These are phyloP conservation scores for Epichloe scottii DNA, from an alignment of 2,329 filamentous ascomycete genomes.

Conservation along the genomic window DNA sequence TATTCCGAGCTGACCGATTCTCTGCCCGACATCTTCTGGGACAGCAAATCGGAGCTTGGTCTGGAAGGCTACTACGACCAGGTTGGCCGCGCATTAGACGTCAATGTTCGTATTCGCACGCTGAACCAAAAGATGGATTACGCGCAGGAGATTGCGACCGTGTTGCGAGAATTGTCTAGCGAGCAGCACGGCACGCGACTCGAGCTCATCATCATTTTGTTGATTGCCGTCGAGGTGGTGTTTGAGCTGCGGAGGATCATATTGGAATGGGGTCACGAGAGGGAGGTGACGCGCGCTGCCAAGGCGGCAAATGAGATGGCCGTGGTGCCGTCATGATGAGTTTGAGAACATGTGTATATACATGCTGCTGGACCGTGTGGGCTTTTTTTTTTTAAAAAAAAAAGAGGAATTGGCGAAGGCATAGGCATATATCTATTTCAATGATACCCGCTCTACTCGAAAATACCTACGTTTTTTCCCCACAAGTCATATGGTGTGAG, in stretches of 20 bases:
- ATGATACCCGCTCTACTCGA: not conserved
- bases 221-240: slow-evolving; percentile 84
- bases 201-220: slow-evolving; percentile 89
- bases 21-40: slow-evolving; percentile 94
- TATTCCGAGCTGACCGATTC: slow-evolving; percentile 95
- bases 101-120: slow-evolving; percentile 78
- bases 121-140: slow-evolving; percentile 98
- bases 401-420: not conserved
- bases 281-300: slow-evolving; percentile 13
- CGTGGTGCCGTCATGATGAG: no score
- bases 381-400: not conserved
- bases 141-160: slow-evolving; percentile 84
- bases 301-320: no score
- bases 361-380: not conserved
- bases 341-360: slow-evolving; percentile 7
- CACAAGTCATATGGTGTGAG: not conserved
- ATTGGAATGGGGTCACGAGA: slow-evolving; percentile 41
- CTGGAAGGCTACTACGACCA: slow-evolving; percentile 93
- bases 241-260: slow-evolving; percentile 71
- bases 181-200: slow-evolving; percentile 81
- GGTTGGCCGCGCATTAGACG: slow-evolving; percentile 79
- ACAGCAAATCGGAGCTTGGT: slow-evolving; percentile 74
- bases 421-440: not conserved
- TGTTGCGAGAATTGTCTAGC: slow-evolving; percentile 75
- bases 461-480: no score